Conservation (phyloP, 2,329 filamentous ascomycete genomes). For the Allantophomopsis lycopodina region DNA sequence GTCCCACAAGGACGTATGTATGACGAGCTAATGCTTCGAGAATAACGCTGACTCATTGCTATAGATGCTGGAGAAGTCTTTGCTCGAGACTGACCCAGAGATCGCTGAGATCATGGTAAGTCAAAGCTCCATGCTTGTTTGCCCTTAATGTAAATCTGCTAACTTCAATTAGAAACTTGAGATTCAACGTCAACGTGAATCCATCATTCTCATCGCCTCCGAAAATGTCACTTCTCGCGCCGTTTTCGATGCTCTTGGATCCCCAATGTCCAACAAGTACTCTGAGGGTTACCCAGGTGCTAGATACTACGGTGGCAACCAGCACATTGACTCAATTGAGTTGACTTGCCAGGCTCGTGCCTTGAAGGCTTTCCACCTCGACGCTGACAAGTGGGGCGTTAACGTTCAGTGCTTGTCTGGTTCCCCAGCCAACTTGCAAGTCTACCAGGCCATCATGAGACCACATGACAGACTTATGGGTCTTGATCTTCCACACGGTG, state of each 20-base stretch:
- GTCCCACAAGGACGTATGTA: conserved; percentile 47
- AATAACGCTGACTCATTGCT: conserved; percentile 19
- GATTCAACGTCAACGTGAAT: conserved; percentile 94
- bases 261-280: conserved; percentile 97
- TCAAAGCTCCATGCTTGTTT: conserved; percentile 18
- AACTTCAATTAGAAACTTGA: conserved; percentile 56
- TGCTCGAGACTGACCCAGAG: conserved; percentile 84
- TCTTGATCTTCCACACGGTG: conserved; percentile 89
- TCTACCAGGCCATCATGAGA: conserved; percentile 95
- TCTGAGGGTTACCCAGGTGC: conserved; percentile 97
- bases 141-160: neutral
- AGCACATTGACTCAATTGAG: conserved; percentile 97
- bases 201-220: conserved; percentile 95
- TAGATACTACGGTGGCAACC: conserved; percentile 97
- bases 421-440: conserved; percentile 92
- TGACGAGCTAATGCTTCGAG: conserved; percentile 1
- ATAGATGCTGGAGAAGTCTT: conserved; percentile 90
- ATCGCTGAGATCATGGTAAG: conserved; percentile 92
- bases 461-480: conserved; percentile 96
- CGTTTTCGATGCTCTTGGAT: conserved; percentile 93
- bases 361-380: conserved; percentile 78
- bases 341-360: conserved; percentile 88
- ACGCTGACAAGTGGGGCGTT: conserved; percentile 88
- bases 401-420: conserved; percentile 93
- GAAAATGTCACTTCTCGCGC: conserved; percentile 99